phyloP scores from a whole-genome alignment of 2,329 filamentous ascomycete genomes.

The Hyphodiscus sp. region DNA sequence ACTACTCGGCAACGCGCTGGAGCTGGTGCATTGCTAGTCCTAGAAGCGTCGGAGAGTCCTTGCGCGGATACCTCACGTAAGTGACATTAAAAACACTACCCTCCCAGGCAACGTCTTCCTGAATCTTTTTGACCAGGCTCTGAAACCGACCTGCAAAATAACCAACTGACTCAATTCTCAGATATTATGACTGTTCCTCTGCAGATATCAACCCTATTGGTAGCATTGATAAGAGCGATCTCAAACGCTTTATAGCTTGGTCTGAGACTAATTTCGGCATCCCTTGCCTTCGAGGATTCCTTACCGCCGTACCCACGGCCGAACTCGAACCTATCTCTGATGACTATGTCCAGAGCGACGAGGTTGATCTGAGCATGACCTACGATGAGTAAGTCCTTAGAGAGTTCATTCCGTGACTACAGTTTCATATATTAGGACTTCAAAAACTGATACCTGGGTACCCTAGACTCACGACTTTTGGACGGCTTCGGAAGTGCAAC shows the following conservation, averaged over 20 bases:
- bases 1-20: conserved; percentile 45
- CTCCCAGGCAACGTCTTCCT: neutral
- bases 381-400: conserved; percentile 41
- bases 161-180: neutral
- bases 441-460: too few relatives aligned
- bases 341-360: conserved; percentile 47
- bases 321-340: conserved; percentile 61
- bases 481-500: conserved; percentile 36
- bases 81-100: neutral
- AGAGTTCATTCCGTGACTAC: conserved; percentile 13
- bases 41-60: conserved; percentile 58
- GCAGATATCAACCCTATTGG: conserved; percentile 54
- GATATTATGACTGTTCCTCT: conserved; percentile 46
- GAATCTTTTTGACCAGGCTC: too few relatives aligned
- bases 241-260: conserved; percentile 67
- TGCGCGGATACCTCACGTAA: conserved; percentile 59
- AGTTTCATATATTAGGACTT: conserved; percentile 21
- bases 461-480: conserved; percentile 34
- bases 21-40: conserved; percentile 53
- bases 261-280: conserved; percentile 52
- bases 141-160: neutral
- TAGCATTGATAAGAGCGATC: conserved; percentile 55
- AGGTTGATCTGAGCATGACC: conserved; percentile 47
- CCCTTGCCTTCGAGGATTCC: conserved; percentile 59
- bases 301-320: conserved; percentile 55